Base-by-base conservation (phyloP, 371 early-diverging fungal species). In the Blakeslea trispora region DNA sequence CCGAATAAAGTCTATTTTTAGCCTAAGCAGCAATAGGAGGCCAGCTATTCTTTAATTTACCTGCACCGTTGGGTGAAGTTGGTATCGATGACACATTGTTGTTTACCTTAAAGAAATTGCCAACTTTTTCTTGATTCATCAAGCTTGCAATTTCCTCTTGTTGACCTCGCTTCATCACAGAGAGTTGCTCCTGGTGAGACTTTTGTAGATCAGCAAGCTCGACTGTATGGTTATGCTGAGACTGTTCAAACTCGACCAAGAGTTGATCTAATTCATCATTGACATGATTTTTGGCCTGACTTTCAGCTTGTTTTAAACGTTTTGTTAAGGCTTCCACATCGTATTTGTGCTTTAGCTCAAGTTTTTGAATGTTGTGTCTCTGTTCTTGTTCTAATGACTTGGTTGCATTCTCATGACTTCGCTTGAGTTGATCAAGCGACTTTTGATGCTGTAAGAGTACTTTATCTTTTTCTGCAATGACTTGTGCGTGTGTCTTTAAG, bases 161-260 rank as follows among this genome's bases (percentile, higher is more conserved):
- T 41, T 75, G 78, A 1, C 65, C 66, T 22, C 66, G 59, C 35
- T 57, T 59, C 67, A 79, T 73, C 5, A 52, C 58, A 1, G 74
- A 66, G 8, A 75, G 49, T 50, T 75, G 73, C 14, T 73, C 64
- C 18, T 68, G 61, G 48, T 79, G 71, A 0, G 75, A 72, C 41
- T 69, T 58, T 23, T 73, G 66, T 15, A 79, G 23, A 34, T 50
- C 18, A 32, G 74, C 79, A 11, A 79, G 34, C 48, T 79, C 64
- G 2, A 68, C 55, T 0, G 74, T 64, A 45, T 79, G 79, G 13
- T 56, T 64, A 49, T 79, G 75, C n/a, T 79, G 74, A 0, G 75
- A 73, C 43, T 79, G 75, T 39, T 79, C 79, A 63, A 79, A 79
- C 37, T 79, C 79, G 15, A 68, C 69, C 31, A 79, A 28, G 2